These are phyloP conservation scores for Psidium friedrichsthalianum DNA, from an alignment of 345 rosid species.

Conservation along the genomic window DNA sequence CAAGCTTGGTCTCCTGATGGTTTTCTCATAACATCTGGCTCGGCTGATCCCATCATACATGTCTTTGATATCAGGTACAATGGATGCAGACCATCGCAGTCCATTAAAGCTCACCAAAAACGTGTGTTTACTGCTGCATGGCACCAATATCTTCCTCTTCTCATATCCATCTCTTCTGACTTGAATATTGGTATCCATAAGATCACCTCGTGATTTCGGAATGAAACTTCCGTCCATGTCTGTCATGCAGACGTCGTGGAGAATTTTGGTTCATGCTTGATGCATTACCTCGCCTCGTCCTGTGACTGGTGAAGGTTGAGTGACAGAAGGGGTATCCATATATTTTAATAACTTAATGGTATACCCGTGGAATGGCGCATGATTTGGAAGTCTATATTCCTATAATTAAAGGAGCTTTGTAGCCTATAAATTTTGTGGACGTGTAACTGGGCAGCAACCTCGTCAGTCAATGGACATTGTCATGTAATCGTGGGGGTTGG, in stretches of 20 bases:
- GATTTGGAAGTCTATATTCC: no score
- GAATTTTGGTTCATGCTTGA: neutral
- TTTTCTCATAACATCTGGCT: constrained; percentile 64
- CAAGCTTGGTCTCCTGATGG: constrained; percentile 98
- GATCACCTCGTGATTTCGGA: constrained; percentile 6
- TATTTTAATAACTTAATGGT: neutral
- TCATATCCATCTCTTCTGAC: constrained; percentile 85
- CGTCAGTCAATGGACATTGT: neutral
- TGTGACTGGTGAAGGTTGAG: neutral
- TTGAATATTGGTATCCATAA: constrained; percentile 74
- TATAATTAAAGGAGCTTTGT: neutral
- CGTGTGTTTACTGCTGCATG: constrained; percentile 84
- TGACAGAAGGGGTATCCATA: neutral
- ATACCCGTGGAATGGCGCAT: no score
- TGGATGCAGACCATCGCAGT: constrained; percentile 67
- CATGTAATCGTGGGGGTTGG: neutral
- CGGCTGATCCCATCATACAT: constrained; percentile 88
- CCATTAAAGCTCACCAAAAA: constrained; percentile 75
- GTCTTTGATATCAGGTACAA: constrained; percentile 80
- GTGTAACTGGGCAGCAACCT: neutral
- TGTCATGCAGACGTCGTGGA: neutral
- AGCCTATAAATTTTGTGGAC: neutral
- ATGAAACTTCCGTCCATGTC: neutral
- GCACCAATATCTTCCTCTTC: constrained; percentile 63
- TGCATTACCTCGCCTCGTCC: neutral